These are phyloP conservation scores for Vicia faba DNA, from an alignment of 306 rosid genomes.

Conservation along the genomic window DNA sequence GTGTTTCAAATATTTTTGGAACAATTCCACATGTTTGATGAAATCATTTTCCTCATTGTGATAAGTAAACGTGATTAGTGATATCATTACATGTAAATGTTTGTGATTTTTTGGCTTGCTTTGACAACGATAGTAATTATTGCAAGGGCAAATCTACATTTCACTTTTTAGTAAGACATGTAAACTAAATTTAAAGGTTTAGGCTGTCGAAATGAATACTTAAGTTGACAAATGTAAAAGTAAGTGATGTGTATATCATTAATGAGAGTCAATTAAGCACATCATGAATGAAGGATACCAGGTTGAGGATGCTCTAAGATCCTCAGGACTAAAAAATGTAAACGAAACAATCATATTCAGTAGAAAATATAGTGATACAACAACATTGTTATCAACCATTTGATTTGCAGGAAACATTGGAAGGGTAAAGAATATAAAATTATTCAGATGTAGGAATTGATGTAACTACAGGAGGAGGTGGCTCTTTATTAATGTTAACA, in stretches of 20 bases:
- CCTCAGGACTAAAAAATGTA: neutral
- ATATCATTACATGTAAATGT: too few relatives aligned
- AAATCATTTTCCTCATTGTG: too few relatives aligned
- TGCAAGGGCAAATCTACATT: too few relatives aligned
- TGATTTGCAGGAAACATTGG: constrained; percentile 16
- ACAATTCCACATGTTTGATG: too few relatives aligned
- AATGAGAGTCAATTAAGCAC: neutral
- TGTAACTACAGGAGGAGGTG: neutral
- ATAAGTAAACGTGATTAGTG: too few relatives aligned
- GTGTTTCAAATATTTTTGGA: too few relatives aligned
- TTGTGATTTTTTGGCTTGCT: too few relatives aligned
- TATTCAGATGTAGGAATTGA: constrained; percentile 30
- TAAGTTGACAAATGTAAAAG: neutral
- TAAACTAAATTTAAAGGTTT: too few relatives aligned
- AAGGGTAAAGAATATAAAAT: constrained; percentile 22
- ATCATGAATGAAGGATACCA: neutral
- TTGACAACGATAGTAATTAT: too few relatives aligned
- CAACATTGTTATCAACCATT: constrained; percentile 14
- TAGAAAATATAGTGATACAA: constrained; percentile 11
- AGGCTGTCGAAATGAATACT: neutral
- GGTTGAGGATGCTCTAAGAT: neutral
- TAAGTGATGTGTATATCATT: neutral
- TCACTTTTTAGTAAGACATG: too few relatives aligned
- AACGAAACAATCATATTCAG: constrained; percentile 2
- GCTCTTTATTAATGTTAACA: constrained; percentile 3